phyloP scores from a whole-genome alignment of 345 rosid genomes.

The Psidium guajava region DNA sequence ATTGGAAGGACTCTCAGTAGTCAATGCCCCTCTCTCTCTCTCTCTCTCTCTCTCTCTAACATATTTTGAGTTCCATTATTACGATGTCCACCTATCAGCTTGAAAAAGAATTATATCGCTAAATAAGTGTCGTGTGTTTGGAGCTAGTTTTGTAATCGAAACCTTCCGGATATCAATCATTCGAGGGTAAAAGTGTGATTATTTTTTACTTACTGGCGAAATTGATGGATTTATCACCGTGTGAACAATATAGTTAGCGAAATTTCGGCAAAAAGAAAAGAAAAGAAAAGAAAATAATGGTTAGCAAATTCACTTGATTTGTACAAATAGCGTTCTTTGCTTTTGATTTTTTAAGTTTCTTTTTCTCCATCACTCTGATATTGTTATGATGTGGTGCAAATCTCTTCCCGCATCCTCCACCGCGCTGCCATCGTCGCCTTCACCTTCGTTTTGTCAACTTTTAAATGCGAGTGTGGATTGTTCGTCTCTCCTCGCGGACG shows the following conservation, averaged over 20 bases:
- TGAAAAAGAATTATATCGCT: neutral
- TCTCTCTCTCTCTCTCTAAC: neutral
- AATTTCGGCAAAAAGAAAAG: no score
- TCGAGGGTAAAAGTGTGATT: neutral
- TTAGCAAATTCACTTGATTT: neutral
- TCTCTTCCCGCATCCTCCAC: neutral
- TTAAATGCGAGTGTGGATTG: neutral
- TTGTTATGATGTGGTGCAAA: neutral
- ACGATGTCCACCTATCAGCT: neutral
- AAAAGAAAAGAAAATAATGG: neutral
- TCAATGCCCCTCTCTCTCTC: neutral
- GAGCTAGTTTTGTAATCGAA: neutral
- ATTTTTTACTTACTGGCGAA: neutral
- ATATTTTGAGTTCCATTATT: neutral
- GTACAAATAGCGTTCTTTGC: neutral
- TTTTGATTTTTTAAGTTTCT: neutral
- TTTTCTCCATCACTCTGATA: neutral
- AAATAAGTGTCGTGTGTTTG: neutral
- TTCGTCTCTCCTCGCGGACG: neutral
- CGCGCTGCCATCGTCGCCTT: neutral
- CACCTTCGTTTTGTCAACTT: neutral
- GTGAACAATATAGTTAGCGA: neutral
- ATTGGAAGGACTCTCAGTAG: neutral
- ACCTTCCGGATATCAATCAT: neutral
- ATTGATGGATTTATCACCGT: neutral